Conservation (phyloP, 164 flowering plant species). For the Tinospora cordifolia region DNA sequence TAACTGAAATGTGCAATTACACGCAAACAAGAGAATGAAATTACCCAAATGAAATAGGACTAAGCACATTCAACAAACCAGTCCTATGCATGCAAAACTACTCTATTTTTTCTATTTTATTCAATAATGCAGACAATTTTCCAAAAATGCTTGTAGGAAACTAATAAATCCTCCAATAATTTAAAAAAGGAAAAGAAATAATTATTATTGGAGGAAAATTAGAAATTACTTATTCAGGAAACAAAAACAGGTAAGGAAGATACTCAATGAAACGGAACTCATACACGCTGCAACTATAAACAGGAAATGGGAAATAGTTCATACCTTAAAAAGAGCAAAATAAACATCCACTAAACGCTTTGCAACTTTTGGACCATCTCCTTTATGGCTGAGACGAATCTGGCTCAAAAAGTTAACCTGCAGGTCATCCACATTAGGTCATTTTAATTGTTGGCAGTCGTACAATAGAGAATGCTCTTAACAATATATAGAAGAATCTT, state of each 20-base stretch:
- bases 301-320: background rate
- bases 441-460: background rate
- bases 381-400: slow-evolving; percentile 60
- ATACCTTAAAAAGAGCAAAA: slow-evolving; percentile 93
- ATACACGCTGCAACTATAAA: background rate
- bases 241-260: background rate
- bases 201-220: background rate
- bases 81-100: background rate
- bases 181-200: background rate
- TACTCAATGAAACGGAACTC: background rate
- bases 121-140: background rate
- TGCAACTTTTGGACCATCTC: slow-evolving; percentile 91
- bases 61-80: background rate
- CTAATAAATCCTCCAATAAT: background rate
- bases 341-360: slow-evolving; percentile 87
- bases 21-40: background rate
- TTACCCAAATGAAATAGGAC: background rate
- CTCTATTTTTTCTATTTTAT: background rate
- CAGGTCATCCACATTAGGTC: slow-evolving; percentile 3
- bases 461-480: background rate
- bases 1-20: slow-evolving; percentile 37
- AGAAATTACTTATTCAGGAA: background rate
- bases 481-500: no score
- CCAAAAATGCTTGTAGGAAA: background rate
- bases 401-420: slow-evolving; percentile 89